A percentile compares a stretch with the other conserved stretches of the same genome.
Evolutionary conservation across 2,329 filamentous ascomycete genomes (phyloP).

Genomic region (Grosmannia serpens): DNA sequence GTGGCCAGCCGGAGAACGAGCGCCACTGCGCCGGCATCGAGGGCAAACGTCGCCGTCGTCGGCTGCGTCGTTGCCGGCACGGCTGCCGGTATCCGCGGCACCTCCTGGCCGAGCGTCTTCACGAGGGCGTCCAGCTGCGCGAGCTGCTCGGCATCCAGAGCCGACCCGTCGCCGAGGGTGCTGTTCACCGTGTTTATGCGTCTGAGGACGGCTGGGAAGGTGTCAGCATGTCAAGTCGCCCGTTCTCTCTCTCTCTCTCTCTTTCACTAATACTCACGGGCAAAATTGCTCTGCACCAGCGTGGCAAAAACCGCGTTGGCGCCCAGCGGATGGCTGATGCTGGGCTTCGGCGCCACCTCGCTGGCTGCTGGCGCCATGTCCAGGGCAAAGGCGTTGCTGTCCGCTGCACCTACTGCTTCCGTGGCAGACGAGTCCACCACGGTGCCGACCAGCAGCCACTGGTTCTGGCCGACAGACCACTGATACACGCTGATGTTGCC

Average conservation of each 20-base stretch:
- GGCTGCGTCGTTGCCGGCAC: slow-evolving; percentile 28
- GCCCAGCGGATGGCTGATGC: slow-evolving; percentile 61
- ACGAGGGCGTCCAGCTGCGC: slow-evolving; percentile 49
- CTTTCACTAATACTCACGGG: slow-evolving; percentile 7
- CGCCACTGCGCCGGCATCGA: slow-evolving; percentile 37
- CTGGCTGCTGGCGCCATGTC: slow-evolving; percentile 57
- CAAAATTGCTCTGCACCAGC: slow-evolving; percentile 9
- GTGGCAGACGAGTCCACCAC: slow-evolving; percentile 54
- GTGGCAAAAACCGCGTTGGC: slow-evolving; percentile 13
- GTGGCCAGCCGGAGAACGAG: slow-evolving; percentile 63
- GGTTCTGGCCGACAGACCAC: slow-evolving; percentile 59
- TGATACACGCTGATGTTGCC: slow-evolving; percentile 77
- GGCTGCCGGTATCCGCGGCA: slow-evolving; percentile 3
- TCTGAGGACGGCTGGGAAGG: slow-evolving; percentile 6
- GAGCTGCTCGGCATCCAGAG: slow-evolving; percentile 59
- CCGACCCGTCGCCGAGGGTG: slow-evolving; percentile 16
- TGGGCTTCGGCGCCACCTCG: neutral
- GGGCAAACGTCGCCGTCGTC: neutral
- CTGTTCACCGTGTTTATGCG: slow-evolving; percentile 9
- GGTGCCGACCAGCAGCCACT: slow-evolving; percentile 86
- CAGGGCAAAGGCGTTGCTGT: slow-evolving; percentile 77
- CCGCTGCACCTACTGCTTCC: slow-evolving; percentile 41
- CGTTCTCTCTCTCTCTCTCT: slow-evolving; percentile 18
- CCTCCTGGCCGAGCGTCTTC: slow-evolving; percentile 43
- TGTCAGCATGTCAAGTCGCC: neutral